phyloP scores from a whole-genome alignment of 2,329 filamentous ascomycete species.

The Elsinoe perseae region DNA sequence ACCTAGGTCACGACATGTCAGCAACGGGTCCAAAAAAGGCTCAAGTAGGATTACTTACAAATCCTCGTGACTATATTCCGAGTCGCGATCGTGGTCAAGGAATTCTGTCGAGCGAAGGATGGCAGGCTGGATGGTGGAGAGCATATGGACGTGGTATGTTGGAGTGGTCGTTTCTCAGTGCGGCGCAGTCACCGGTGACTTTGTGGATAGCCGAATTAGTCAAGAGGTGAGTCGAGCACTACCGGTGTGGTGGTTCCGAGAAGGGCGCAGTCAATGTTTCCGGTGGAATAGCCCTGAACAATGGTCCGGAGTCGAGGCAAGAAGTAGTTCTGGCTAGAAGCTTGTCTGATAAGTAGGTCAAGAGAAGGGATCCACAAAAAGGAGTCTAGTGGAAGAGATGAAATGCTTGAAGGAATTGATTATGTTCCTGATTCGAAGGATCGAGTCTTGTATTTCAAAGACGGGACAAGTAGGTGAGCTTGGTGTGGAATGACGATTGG shows the following conservation, averaged over 20 bases:
- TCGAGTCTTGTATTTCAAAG: not conserved
- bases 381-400: not conserved
- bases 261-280: constrained; percentile 45
- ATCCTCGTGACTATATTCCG: not conserved
- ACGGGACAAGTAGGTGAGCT: not conserved
- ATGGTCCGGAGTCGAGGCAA: not conserved
- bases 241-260: constrained; percentile 9
- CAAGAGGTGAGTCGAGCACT: not conserved
- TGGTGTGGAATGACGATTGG: constrained; percentile 3
- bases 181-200: not conserved
- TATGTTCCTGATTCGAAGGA: constrained; percentile 1
- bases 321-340: not conserved
- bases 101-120: constrained; percentile 12
- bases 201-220: not conserved
- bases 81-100: not conserved
- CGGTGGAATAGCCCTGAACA: constrained; percentile 23
- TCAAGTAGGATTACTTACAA: not conserved
- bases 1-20: not conserved
- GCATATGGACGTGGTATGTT: constrained; percentile 1
- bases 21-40: not conserved
- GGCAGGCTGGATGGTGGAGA: constrained; percentile 11
- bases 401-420: not conserved
- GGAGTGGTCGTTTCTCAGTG: not conserved
- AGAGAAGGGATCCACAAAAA: not conserved
- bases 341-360: not conserved